Conservation (phyloP, 768 basidiomycete genomes). For the Podaxis sp. region DNA sequence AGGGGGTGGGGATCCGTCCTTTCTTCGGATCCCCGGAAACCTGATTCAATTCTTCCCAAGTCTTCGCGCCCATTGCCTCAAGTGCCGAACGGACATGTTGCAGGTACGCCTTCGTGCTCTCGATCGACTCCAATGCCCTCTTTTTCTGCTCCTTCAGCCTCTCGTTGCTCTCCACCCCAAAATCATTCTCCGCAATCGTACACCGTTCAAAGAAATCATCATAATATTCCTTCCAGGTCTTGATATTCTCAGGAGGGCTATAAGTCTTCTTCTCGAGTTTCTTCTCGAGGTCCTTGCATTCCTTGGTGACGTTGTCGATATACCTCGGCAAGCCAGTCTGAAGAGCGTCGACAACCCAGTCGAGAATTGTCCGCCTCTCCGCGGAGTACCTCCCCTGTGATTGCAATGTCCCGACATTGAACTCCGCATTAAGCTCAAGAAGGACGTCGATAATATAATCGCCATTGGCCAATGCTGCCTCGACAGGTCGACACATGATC, state of each 20-base stretch:
- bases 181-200: background rate
- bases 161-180: background rate
- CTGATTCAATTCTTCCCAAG: background rate
- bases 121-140: background rate
- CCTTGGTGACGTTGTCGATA: background rate
- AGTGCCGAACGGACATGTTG: background rate
- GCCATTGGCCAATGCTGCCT: conserved; percentile 29
- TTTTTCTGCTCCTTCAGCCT: background rate
- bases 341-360: background rate
- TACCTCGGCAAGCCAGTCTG: background rate
- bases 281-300: background rate
- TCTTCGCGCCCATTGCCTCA: conserved; percentile 3
- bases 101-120: background rate
- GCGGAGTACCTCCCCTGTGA: conserved; percentile 17
- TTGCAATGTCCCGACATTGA: conserved; percentile 27
- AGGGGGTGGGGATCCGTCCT: background rate
- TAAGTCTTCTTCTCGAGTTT: background rate
- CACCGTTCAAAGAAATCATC: conserved; percentile 10
- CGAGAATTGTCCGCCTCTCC: background rate
- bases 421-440: conserved; percentile 30
- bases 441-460: conserved; percentile 37
- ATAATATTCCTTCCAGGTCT: background rate
- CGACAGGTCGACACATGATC: conserved; percentile 27
- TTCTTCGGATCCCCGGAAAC: background rate
- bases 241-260: background rate